Evolutionary conservation across 2,329 filamentous ascomycete genomes (phyloP), one percentile per base, ranked within the genome.

Genomic region (Epichloe gansuensis): DNA sequence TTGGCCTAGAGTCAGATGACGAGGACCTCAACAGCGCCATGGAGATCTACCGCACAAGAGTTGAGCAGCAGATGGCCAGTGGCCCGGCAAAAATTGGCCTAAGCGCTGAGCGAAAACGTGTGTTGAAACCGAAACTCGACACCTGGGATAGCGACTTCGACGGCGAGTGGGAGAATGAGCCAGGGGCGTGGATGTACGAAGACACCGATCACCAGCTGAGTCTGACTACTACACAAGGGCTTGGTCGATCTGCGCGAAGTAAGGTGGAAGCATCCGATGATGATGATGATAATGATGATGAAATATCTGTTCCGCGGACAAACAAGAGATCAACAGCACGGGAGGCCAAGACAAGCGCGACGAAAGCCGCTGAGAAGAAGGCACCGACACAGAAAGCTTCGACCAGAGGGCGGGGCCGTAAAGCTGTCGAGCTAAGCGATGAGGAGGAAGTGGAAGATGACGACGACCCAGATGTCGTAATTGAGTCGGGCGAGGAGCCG

Each of bases 121-220:
- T 68, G 7, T 73, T 87, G 54, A 91, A 87, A 63, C 83, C 87
- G 0, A 87, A 83, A 64, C 91, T 91, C 1, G 77, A 80, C 11
- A 75, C 74, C 2, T 97, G 90, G 89, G 89, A 97, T 62, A 87
- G 81, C n/a, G 91, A 97, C 57, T 71, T 90, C 27, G 85, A 95
- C 48, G 93, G 90, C 0, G 76, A 77, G 49, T 97, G 91, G 90
- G 85, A 85, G 54, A 85, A 93, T 47, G 81, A 89, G 53, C 80
- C 86, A 0, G 83, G 79, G 7, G 87, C 69, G 21, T 71, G 67
- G 67, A 60, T 57, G 17, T 70, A 66, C 35, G 66, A 68, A n/a
- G 62, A 59, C 31, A 47, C 48, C 2, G 49, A 49, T 6, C 56
- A 59, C 41, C 55, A 59, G 21, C 52, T 53, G 8, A 55, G 49